Evolutionary conservation across 495 filamentous ascomycete species (phyloP), one percentile per base, ranked within the genome.

Genomic region (Hyaloscypha variabilis): DNA sequence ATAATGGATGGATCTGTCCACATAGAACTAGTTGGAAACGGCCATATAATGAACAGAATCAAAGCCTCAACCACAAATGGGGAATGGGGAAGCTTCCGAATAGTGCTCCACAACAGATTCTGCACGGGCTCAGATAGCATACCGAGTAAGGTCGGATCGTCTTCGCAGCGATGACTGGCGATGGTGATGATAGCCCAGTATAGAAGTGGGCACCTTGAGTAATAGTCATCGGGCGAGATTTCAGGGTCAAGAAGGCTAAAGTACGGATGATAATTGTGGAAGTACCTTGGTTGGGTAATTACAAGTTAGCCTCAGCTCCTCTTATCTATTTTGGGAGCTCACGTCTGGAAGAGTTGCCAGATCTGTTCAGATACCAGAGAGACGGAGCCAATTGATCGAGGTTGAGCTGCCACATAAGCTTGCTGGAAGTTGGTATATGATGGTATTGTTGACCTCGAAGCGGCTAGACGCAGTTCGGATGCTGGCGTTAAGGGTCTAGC

Each of bases 21-120:
- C 3, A 91, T 93, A 21, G 88, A 93, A 72, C 87, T 92, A 2
- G 87, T 90, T 4, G 93, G 93, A 26, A 96, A 83, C 10, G 93
- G 92, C 93, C 93, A 97, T 5, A 89, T 90, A 76, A 92, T 96
- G 34, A 97, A 79, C 29, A 97, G 72, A 73, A 90, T 92, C 29
- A 97, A 82, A 1, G 92, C 93, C 77, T 96, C 94, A 68, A 95
- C 91, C n/a, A 92, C 88, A 70, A 90, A 88, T 69, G 94, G 92
- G 70, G 83, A 94, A 68, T 93, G 89, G n/a, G 91, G 91, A 2
- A 91, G 85, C 58, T 90, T 88, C 42, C 87, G 87, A 28, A 96
- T 77, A 0, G 90, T 91, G 57, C 85, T 84, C 92, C 92, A 96
- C 8, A 95, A 80, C 56, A 94, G 77, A 58, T 87, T 82, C 14